phyloP scores from a whole-genome alignment of 352 stramenopile genomes.

The Globisporangium parvum region DNA sequence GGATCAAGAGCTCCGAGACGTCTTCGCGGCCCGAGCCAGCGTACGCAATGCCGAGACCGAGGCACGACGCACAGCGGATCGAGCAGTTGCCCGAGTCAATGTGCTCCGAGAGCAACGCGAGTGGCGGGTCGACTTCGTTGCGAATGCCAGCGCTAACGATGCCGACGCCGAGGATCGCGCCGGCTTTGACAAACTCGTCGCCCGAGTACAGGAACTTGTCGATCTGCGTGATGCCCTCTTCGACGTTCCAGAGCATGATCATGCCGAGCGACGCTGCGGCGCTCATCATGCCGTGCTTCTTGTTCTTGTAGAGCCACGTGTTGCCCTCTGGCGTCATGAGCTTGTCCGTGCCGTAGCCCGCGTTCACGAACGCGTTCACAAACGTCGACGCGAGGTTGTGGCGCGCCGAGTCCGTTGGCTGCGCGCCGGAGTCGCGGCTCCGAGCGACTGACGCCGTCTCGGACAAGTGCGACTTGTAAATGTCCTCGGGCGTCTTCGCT shows the following conservation, averaged over 20 bases:
- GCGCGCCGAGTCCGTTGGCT: conserved; percentile 94
- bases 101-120: conserved; percentile 96
- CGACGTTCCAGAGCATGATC: conserved; percentile 99
- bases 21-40: conserved; percentile 95
- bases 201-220: conserved; percentile 99
- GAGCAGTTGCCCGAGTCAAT: conserved; percentile 93
- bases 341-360: conserved; percentile 97
- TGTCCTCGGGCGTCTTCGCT: conserved; percentile 96
- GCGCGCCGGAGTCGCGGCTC: conserved; percentile 54
- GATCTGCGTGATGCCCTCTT: conserved; percentile 98
- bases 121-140: conserved; percentile 96
- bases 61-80: conserved; percentile 93
- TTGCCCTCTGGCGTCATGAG: conserved; percentile 91
- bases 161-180: conserved; percentile 95
- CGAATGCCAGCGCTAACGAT: conserved; percentile 92
- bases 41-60: conserved; percentile 98
- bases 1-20: conserved; percentile 95
- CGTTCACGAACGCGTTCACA: conserved; percentile 99
- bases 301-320: conserved; percentile 99
- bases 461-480: conserved; percentile 99
- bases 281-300: conserved; percentile 99
- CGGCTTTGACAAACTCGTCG: conserved; percentile 98
- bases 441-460: conserved; percentile 89
- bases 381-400: conserved; percentile 99
- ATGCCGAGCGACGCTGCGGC: conserved; percentile 96